Evolutionary conservation across 805 yeast genomes (phyloP).

Genomic region (Kazachstania psychrophila): DNA sequence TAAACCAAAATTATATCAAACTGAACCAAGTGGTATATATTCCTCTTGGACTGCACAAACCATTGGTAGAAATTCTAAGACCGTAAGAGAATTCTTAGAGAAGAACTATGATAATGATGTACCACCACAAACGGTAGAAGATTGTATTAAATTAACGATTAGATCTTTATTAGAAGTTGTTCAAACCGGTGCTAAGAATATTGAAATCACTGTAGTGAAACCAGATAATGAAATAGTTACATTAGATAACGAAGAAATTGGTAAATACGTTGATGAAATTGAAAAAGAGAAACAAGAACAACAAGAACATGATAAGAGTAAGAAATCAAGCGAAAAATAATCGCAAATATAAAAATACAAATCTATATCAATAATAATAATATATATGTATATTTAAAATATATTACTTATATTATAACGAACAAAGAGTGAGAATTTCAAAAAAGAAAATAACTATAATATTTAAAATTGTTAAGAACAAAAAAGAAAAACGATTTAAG

Average conservation of each 20-base stretch:
- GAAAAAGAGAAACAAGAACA: slow-evolving; percentile 80
- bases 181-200: slow-evolving; percentile 94
- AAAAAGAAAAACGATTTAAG: too few relatives aligned
- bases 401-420: too few relatives aligned
- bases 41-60: slow-evolving; percentile 98
- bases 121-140: slow-evolving; percentile 47
- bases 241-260: slow-evolving; percentile 63
- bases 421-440: too few relatives aligned
- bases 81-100: slow-evolving; percentile 91
- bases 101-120: slow-evolving; percentile 62
- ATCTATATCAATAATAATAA: not conserved
- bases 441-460: too few relatives aligned
- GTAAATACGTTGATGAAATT: slow-evolving; percentile 64
- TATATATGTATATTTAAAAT: not conserved
- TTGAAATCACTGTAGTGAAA: slow-evolving; percentile 81
- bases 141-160: slow-evolving; percentile 70
- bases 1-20: slow-evolving; percentile 77
- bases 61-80: slow-evolving; percentile 89
- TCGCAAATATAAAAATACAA: not conserved
- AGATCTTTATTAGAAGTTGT: slow-evolving; percentile 90
- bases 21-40: slow-evolving; percentile 96
- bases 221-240: slow-evolving; percentile 53
- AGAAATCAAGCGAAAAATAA: slow-evolving; percentile 12
- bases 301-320: slow-evolving; percentile 63
- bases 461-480: too few relatives aligned